Evolutionary conservation across 179 eudicot species (phyloP).

Genomic region (Spinacia oleracea): DNA sequence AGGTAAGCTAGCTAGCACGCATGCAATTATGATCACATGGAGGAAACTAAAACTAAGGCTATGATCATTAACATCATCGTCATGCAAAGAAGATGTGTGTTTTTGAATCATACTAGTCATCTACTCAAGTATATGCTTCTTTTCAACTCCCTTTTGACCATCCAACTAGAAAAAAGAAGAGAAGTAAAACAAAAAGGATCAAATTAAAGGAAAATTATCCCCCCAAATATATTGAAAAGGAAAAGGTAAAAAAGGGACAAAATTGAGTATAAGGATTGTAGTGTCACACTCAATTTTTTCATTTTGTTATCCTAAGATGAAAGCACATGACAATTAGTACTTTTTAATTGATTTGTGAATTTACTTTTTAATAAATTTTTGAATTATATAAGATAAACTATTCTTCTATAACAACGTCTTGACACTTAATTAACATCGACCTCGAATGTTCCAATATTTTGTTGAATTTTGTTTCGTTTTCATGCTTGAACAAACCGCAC

Average conservation of each 20-base stretch:
- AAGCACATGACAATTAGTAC: too few relatives aligned
- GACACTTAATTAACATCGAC: too few relatives aligned
- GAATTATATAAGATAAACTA: too few relatives aligned
- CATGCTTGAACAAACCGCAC: too few relatives aligned
- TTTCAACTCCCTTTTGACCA: conserved; percentile 39
- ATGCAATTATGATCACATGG: conserved; percentile 31
- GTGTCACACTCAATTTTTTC: conserved; percentile 30
- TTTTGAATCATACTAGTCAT: conserved; percentile 18
- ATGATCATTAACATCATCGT: too few relatives aligned
- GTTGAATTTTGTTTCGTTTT: too few relatives aligned
- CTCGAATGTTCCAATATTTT: too few relatives aligned
- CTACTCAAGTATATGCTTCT: conserved; percentile 27
- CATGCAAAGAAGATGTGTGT: conserved; percentile 27
- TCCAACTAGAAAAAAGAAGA: conserved; percentile 24
- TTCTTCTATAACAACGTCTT: too few relatives aligned
- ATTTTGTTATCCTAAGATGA: background rate
- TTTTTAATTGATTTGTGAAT: too few relatives aligned
- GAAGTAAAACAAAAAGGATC: conserved; percentile 3
- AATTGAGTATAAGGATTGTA: conserved; percentile 16
- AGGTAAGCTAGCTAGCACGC: conserved; percentile 20
- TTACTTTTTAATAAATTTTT: too few relatives aligned
- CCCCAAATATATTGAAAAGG: conserved; percentile 1
- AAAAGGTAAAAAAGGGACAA: conserved; percentile 10
- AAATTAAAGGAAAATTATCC: background rate
- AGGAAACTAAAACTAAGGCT: conserved; percentile 10